These are phyloP conservation scores for Beverwykella pulmonaria DNA, from an alignment of 495 filamentous ascomycete species.

Conservation along the genomic window DNA sequence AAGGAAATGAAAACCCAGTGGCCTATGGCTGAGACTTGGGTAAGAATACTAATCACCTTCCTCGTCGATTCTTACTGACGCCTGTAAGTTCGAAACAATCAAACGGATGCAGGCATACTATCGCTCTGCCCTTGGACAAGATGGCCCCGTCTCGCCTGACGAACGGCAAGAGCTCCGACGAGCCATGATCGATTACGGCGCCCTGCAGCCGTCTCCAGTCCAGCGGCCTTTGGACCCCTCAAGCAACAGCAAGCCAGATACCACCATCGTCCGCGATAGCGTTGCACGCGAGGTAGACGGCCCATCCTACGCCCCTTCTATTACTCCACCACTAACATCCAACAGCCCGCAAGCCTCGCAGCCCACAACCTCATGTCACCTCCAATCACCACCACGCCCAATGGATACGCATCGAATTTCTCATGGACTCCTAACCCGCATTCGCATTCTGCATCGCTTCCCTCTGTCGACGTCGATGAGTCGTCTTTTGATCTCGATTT, in stretches of 20 bases:
- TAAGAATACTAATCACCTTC: constrained; percentile 6
- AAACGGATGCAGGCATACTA: constrained; percentile 43
- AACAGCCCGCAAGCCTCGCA: neutral
- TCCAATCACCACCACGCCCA: constrained; percentile 15
- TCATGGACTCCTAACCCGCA: neutral
- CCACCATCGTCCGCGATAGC: constrained; percentile 13
- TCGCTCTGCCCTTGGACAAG: constrained; percentile 23
- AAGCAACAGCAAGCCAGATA: neutral
- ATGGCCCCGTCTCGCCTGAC: constrained; percentile 37
- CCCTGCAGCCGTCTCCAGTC: constrained; percentile 37
- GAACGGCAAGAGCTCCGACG: constrained; percentile 36
- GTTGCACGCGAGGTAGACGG: constrained; percentile 12
- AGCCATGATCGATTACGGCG: constrained; percentile 42
- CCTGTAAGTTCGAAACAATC: constrained; percentile 39
- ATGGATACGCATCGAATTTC: constrained; percentile 4
- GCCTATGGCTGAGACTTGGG: constrained; percentile 43
- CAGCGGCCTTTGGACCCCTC: constrained; percentile 25
- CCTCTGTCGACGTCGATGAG: constrained; percentile 19
- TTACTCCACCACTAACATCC: neutral
- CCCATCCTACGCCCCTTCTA: neutral
- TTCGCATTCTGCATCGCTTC: neutral
- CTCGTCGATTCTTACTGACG: neutral
- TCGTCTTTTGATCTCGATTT: constrained; percentile 28
- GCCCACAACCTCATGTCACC: constrained; percentile 20
- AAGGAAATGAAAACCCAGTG: constrained; percentile 42